Base-by-base conservation (phyloP, 148 eudicot genomes). In the Silene conica region DNA sequence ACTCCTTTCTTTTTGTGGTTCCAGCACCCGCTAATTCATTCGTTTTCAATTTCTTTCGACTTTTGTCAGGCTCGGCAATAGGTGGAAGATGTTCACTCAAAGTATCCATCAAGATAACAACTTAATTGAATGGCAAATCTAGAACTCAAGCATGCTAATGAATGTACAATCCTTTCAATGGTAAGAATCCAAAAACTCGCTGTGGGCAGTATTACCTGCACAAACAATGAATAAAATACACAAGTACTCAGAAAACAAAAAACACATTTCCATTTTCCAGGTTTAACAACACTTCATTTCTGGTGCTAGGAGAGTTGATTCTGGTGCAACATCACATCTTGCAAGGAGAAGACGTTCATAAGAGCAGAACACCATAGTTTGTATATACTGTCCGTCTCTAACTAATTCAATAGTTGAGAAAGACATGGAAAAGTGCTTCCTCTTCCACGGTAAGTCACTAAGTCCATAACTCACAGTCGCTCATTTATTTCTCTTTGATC, bases 1-100 rank as follows among this genome's bases (percentile, higher is more conserved):
- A 85, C 76, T 96, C 99, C 80, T 92, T 96, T 82, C 97, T 87
- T 78, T 96, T 96, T 60, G 99, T 96, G 80, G 96, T 86, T 75
- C 99, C 97, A 84, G 76, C 67, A 82, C 74, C 83, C 81, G 84
- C 74, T 72, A 75, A 76, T 66, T 70, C 73, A 48, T 50, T 62
- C 50, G 8, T 75, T 77, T 84, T 77, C 71, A 72, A 63, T 56
- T 61, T 43, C 6, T 22, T 76, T 70, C 80, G 82, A 76, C 70
- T 80, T 65, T 82, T 74, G 45, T 80, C 73, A 28, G 71, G 65
- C 76, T 41, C 74, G 80, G 81, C 88, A 61, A 34, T 65, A 65
- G 18, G 21, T 13, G 69, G 22, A 22, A 65, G 46, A 65, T 31
- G 9, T 41, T 67, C 70, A n/a, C 55, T 19, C 26, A 19, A 41